Percentiles rank a stretch among this genome's conserved stretches.
Conservation (phyloP, 257 asterid species). For the Jacaranda copaia region DNA sequence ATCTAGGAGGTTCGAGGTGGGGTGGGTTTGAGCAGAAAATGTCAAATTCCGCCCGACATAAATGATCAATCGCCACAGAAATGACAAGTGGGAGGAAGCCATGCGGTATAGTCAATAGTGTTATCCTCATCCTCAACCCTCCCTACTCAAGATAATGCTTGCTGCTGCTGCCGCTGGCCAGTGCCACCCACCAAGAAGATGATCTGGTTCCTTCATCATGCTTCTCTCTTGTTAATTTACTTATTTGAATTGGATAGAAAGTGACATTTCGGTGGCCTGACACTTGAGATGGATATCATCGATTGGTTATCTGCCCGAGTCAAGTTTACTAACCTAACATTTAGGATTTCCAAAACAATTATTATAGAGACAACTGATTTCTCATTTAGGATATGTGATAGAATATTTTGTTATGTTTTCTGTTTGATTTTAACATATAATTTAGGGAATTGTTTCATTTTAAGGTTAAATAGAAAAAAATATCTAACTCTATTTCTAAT, state of each 20-base stretch:
- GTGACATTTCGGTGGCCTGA: slow-evolving; percentile 20
- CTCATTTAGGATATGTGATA: neutral
- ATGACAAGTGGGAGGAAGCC: slow-evolving; percentile 11
- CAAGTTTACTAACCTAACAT: neutral
- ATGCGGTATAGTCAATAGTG: too few relatives aligned
- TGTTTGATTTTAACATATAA: too few relatives aligned
- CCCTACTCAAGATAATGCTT: too few relatives aligned
- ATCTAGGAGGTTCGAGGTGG: neutral
- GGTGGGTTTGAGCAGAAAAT: too few relatives aligned
- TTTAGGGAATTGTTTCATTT: too few relatives aligned
- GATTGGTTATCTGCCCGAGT: neutral
- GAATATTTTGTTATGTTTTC: too few relatives aligned
- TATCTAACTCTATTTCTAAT: too few relatives aligned
- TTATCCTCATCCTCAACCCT: slow-evolving; percentile 10
- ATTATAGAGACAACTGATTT: neutral
- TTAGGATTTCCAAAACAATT: neutral
- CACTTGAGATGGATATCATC: neutral
- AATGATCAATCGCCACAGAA: neutral
- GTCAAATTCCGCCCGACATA: too few relatives aligned
- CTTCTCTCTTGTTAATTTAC: neutral
- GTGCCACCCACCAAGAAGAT: neutral
- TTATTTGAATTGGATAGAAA: neutral
- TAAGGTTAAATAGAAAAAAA: too few relatives aligned
- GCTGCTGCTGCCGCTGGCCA: too few relatives aligned
- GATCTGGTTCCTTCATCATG: neutral